Evolutionary conservation across 805 yeast genomes (phyloP).

Genomic region (Wickerhamiella kurtzmanii): DNA sequence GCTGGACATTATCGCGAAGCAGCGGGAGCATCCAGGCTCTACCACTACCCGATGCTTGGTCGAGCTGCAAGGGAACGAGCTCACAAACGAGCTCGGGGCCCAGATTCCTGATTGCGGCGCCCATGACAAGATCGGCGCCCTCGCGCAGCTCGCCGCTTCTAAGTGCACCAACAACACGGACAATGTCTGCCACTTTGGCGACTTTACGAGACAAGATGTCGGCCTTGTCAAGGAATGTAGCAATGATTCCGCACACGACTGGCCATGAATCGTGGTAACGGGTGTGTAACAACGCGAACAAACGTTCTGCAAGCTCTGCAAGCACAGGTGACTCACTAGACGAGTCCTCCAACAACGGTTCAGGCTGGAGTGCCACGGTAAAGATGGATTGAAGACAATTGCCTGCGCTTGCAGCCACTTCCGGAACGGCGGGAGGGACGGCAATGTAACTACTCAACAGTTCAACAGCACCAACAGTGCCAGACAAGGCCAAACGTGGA

Average conservation of each 20-base stretch:
- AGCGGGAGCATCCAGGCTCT: constrained; percentile 93
- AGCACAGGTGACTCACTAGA: constrained; percentile 29
- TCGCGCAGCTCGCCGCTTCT: constrained; percentile 66
- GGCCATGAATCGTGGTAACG: constrained; percentile 64
- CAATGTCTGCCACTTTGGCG: constrained; percentile 48
- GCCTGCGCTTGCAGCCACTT: constrained; percentile 61
- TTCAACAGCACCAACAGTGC: constrained; percentile 43
- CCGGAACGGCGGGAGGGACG: constrained; percentile 41
- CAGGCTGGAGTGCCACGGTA: constrained; percentile 52
- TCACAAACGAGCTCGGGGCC: constrained; percentile 75
- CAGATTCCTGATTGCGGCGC: constrained; percentile 60
- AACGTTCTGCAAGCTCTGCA: constrained; percentile 37
- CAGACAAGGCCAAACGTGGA: constrained; percentile 38
- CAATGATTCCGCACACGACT: constrained; percentile 56
- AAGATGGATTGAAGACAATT: constrained; percentile 75
- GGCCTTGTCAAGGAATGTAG: constrained; percentile 36
- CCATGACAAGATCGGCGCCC: constrained; percentile 69
- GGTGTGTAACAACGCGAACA: constrained; percentile 52
- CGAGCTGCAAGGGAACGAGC: constrained; percentile 66
- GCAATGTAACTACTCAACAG: constrained; percentile 48
- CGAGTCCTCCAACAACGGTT: constrained; percentile 32
- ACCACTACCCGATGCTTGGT: constrained; percentile 48
- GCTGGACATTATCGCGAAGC: constrained; percentile 70
- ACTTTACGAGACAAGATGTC: neutral
- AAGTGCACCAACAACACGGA: constrained; percentile 72